Base-by-base conservation (phyloP, 2,329 filamentous ascomycete species). In the Fusarium begoniae region DNA sequence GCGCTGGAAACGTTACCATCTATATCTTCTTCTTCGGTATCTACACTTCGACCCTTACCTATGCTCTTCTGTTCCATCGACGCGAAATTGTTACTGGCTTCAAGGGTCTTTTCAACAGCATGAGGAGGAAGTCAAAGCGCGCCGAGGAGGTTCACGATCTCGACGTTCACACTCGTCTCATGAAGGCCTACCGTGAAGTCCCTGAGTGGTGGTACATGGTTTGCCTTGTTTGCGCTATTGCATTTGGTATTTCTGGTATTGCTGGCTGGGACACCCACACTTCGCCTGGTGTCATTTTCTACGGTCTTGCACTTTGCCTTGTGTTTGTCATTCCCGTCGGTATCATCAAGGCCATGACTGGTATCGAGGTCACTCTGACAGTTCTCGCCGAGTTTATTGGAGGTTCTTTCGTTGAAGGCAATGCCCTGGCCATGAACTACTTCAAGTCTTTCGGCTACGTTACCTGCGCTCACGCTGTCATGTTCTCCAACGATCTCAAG, bases 21-120 rank as follows among this genome's bases (percentile, higher is more conserved):
- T 90, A 89, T 80, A 81, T 87, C 70, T 87, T 86, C 78, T 89
- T 88, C 80, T 90, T 90, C 64, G 86, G 84, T 57, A 85, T 88
- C 37, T 89, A 89, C 72, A 83, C 87, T 1, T 85, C 87, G 24
- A 86, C 85, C 0, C 78, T 90, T 22, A 85, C 85, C 8, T 88
- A 89, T 62, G 85, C 86, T 30, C 75, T 80, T 24, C 82, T 90
- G 3, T 89, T 88, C 77, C 86, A 90, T 75, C 84, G 87, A 8
- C 83, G 85, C 58, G 87, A 89, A 72, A 86, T 89, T 44, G 75
- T 76, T 13, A 84, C 85, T 62, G 87, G 87, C 5, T 86, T 88
- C 80, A 84, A 84, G 75, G 85, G 84, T 41, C 78, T 88, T 9
- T 81, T 83, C 72, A 83, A 82, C 69, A 85, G 84, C 75, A 83